These are phyloP conservation scores for Stylosanthes scabra DNA, from an alignment of 331 rosid genomes.

Conservation along the genomic window DNA sequence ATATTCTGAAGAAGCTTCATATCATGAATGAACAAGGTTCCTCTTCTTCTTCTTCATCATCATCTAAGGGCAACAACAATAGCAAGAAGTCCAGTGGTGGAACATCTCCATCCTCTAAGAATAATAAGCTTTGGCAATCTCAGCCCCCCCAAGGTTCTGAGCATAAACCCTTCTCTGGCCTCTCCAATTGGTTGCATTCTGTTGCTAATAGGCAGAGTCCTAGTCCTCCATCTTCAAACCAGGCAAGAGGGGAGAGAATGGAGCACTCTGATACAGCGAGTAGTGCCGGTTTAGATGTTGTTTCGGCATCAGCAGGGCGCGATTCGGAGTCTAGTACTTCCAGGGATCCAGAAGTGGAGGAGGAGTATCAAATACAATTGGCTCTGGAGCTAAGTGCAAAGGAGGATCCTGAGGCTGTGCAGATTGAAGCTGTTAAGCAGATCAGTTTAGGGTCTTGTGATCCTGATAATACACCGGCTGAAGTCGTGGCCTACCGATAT, in stretches of 20 bases:
- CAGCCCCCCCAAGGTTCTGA: conserved; percentile 60
- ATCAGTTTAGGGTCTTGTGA: conserved; percentile 95
- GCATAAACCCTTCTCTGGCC: conserved; percentile 67
- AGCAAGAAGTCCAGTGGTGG: conserved; percentile 56
- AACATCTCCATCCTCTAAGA: conserved; percentile 69
- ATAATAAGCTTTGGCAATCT: conserved; percentile 53
- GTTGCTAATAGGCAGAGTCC: conserved; percentile 65
- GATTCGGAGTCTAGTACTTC: conserved; percentile 74
- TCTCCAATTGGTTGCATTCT: conserved; percentile 81
- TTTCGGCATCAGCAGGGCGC: conserved; percentile 55
- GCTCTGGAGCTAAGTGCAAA: conserved; percentile 96
- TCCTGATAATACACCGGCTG: conserved; percentile 84
- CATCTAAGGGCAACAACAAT: conserved; percentile 68
- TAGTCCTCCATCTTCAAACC: conserved; percentile 59
- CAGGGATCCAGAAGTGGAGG: conserved; percentile 88
- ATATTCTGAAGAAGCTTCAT: conserved; percentile 89
- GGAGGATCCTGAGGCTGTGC: conserved; percentile 99
- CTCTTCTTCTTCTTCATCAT: conserved; percentile 58
- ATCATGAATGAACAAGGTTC: conserved; percentile 69
- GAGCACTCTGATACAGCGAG: conserved; percentile 63
- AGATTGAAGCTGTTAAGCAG: conserved; percentile 98
- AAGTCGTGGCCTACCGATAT: conserved; percentile 89
- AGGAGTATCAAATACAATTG: conserved; percentile 87
- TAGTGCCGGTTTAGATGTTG: conserved; percentile 63
- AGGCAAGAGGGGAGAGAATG: conserved; percentile 52